phyloP scores from a whole-genome alignment of 2,329 filamentous ascomycete genomes.

The Pseudogymnoascus sp. region DNA sequence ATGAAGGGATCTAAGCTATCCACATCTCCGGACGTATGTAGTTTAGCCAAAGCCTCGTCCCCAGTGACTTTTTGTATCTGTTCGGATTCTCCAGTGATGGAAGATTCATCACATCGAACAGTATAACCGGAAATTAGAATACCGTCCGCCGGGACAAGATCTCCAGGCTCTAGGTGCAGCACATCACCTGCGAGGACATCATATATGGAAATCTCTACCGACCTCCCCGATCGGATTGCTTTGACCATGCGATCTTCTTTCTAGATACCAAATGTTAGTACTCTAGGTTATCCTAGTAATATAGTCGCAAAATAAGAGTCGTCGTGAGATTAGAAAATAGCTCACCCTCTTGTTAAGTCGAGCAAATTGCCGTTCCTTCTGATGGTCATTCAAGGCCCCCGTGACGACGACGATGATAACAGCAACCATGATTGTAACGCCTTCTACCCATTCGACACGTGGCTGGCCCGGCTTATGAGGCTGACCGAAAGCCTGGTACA shows the following conservation, averaged over 20 bases:
- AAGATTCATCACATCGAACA: conserved; percentile 64
- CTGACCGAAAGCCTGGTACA: too few relatives aligned
- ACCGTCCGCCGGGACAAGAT: conserved; percentile 64
- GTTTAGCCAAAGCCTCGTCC: conserved; percentile 54
- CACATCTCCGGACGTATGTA: conserved; percentile 47
- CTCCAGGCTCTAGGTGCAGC: conserved; percentile 63
- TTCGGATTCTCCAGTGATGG: conserved; percentile 67
- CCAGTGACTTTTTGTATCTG: conserved; percentile 57
- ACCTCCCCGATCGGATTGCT: conserved; percentile 65
- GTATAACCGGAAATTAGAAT: conserved; percentile 60
- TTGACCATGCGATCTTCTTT: conserved; percentile 70
- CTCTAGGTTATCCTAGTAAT: neutral
- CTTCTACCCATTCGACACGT: too few relatives aligned
- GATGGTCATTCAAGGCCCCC: too few relatives aligned
- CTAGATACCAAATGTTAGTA: conserved; percentile 64
- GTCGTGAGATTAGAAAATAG: neutral
- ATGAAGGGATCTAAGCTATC: conserved; percentile 72
- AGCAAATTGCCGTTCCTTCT: neutral
- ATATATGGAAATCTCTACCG: conserved; percentile 59
- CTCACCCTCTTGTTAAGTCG: neutral
- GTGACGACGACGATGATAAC: too few relatives aligned
- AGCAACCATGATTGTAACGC: too few relatives aligned
- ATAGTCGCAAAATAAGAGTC: neutral
- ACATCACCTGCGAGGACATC: conserved; percentile 68
- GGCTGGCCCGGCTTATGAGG: too few relatives aligned